Base-by-base conservation (phyloP, 768 basidiomycete species). In the Dendrothele bispora region DNA sequence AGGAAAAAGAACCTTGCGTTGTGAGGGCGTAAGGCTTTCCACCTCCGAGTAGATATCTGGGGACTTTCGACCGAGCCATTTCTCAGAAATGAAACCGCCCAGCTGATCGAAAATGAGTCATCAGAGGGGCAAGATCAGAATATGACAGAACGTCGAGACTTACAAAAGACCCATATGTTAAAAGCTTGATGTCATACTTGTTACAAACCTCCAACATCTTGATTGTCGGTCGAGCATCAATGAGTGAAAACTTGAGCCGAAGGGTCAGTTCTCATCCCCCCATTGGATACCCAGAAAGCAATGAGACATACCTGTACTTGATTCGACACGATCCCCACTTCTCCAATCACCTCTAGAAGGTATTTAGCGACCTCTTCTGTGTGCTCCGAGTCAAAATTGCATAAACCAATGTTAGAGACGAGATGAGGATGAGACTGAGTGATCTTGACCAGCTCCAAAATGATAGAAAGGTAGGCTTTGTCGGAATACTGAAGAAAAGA, bases 201-300 rank as follows among this genome's bases (percentile, higher is more conserved):
- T 71, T 62, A 50, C 81, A 83, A 7, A 81, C 77, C 35, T 74
- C 72, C 7, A 70, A 72, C 80, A 83, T 78, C 34, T 71, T 76
- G 45, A 81, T 70, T 48, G 79, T 57, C 8, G 82, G 81, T 1
- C 81, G 72, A 4, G 71, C 71, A 55, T 83, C 81, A 47, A 84
- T 74, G 43, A 83, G 62, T 7, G 82, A 84, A 55, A 80, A 84
- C 82, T 82, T n/a, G n/a, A n/a, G n/a, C n/a, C n/a, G n/a, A n/a
- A n/a, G n/a, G n/a, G n/a, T n/a, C n/a, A n/a, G n/a, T n/a, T n/a
- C n/a, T n/a, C n/a, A n/a, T n/a, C n/a, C n/a, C n/a, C n/a, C n/a
- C n/a, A n/a, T n/a, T n/a, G n/a, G n/a, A n/a, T n/a, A n/a, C n/a
- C n/a, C n/a, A n/a, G n/a, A n/a, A n/a, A n/a, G n/a, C 35, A 36